Percentiles rank a stretch among this genome's conserved stretches.
Conservation (phyloP, 2,329 filamentous ascomycete genomes). For the Epichloe sibirici region DNA sequence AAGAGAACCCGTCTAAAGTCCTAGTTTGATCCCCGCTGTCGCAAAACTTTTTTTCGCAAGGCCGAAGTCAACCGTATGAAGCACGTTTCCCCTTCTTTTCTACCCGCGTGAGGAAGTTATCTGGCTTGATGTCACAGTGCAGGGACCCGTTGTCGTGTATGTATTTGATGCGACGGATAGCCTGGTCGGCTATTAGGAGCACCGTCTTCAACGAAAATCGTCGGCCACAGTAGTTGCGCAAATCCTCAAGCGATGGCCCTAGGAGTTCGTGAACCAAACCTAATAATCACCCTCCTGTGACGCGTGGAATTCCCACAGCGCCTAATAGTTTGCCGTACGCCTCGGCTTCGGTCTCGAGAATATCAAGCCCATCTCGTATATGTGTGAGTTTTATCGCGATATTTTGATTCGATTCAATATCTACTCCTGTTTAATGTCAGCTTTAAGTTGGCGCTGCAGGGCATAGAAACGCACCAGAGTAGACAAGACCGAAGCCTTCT, state of each 20-base stretch:
- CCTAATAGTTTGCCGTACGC: conserved; percentile 84
- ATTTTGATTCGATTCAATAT: conserved; percentile 98
- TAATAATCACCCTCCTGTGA: conserved; percentile 99
- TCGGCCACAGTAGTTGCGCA: conserved; percentile 99
- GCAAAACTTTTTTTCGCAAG: too few relatives aligned
- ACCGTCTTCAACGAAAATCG: conserved; percentile 99
- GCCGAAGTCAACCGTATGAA: too few relatives aligned
- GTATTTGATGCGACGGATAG: conserved; percentile 65
- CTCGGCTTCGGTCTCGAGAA: conserved; percentile 95
- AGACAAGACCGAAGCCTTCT: conserved; percentile 2
- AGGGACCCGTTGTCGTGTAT: too few relatives aligned
- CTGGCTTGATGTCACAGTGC: too few relatives aligned
- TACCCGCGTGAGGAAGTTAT: too few relatives aligned
- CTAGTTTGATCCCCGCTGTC: too few relatives aligned
- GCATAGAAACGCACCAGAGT: not conserved
- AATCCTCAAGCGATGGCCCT: conserved; percentile 86
- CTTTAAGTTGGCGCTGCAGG: not conserved
- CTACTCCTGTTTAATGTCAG: conserved; percentile 58
- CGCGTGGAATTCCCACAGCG: conserved; percentile 94
- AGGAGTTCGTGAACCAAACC: conserved; percentile 95
- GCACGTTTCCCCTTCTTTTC: too few relatives aligned
- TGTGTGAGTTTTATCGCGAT: conserved; percentile 99
- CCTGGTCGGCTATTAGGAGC: conserved; percentile 87
- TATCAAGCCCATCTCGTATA: conserved; percentile 97
- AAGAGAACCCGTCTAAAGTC: too few relatives aligned